phyloP scores from a whole-genome alignment of 352 stramenopile species.

The Globisporangium splendens region DNA sequence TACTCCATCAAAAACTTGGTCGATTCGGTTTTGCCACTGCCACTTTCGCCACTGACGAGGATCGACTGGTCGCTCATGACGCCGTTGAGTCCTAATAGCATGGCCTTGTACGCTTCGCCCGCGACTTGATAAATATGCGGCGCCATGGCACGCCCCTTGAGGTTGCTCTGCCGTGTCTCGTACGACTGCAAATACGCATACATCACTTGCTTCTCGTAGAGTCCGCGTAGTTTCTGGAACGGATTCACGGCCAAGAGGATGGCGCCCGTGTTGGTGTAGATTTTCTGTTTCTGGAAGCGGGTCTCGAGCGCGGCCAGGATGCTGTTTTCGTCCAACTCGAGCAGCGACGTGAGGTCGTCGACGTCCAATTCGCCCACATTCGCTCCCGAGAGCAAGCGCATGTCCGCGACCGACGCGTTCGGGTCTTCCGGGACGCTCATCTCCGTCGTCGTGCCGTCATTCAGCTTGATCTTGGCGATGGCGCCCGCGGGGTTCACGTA shows the following conservation, averaged over 20 bases:
- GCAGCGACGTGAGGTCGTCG: slow-evolving; percentile 80
- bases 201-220: slow-evolving; percentile 61
- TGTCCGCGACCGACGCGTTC: slow-evolving; percentile 16
- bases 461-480: slow-evolving; percentile 61
- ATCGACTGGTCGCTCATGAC: slow-evolving; percentile 76
- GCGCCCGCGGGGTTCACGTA: slow-evolving; percentile 52
- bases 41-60: slow-evolving; percentile 83
- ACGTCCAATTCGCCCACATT: slow-evolving; percentile 35
- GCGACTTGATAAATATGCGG: slow-evolving; percentile 87
- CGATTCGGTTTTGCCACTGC: slow-evolving; percentile 87
- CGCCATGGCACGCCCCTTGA: slow-evolving; percentile 34
- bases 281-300: slow-evolving; percentile 69
- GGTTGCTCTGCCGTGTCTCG: slow-evolving; percentile 32
- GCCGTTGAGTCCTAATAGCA: slow-evolving; percentile 61
- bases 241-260: slow-evolving; percentile 85
- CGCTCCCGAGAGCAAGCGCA: slow-evolving; percentile 21
- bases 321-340: slow-evolving; percentile 66
- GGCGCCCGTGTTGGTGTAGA: slow-evolving; percentile 84
- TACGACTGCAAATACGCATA: slow-evolving; percentile 64
- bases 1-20: slow-evolving; percentile 91
- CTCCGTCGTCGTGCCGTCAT: slow-evolving; percentile 51
- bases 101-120: slow-evolving; percentile 75
- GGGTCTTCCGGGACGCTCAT: slow-evolving; percentile 40
- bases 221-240: slow-evolving; percentile 61
- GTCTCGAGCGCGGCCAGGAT: slow-evolving; percentile 67